Base-by-base conservation (phyloP, 495 filamentous ascomycete species). In the Aspergillus bertholletiae region DNA sequence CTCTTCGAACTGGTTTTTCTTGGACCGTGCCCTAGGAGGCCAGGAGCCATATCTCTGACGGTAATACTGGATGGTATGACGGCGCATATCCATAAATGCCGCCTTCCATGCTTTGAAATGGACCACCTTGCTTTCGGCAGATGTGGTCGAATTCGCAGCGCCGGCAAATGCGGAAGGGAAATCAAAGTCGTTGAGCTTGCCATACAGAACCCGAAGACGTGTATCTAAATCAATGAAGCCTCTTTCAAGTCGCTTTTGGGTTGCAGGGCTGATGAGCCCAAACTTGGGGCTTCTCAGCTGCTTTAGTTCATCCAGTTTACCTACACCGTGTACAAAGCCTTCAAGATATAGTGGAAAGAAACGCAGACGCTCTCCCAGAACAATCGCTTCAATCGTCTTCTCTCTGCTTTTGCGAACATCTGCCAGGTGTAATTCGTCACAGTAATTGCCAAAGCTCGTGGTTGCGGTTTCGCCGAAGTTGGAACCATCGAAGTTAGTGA, bases 101-200 rank as follows among this genome's bases (percentile, higher is more conserved):
- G 72, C 69, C 63, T 82, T 88, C 94, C 95, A 97, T 37, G 78
- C 77, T 57, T 90, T 88, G 74, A 92, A 98, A n/a, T 81, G 81
- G 44, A 96, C 77, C 20, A 84, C 69, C 66, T 87, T 92, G 64
- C 84, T 84, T 60, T 94, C 90, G 3, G 69, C 77, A 24, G 78
- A 81, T 0, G 85, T 88, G 11, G 83, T 89, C 7, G 88, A 92
- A 59, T 86, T 91, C 51, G 89, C 90, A 53, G 89, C 79, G 35
- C 94, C 95, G n/a, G 88, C 83, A 68, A 95, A 97, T 6, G 97
- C 70, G 1, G 89, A 87, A 0, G 95, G 91, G 63, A 96, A 97
- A 41, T 96, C 91, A 56, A 97, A 97, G 49, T 86, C 80, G 43
- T 87, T 78, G 27, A 97, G 75, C 13, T 88, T 84, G 24, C 74